phyloP scores from a whole-genome alignment of 352 stramenopile genomes.

The Phytophthora crassamura region DNA sequence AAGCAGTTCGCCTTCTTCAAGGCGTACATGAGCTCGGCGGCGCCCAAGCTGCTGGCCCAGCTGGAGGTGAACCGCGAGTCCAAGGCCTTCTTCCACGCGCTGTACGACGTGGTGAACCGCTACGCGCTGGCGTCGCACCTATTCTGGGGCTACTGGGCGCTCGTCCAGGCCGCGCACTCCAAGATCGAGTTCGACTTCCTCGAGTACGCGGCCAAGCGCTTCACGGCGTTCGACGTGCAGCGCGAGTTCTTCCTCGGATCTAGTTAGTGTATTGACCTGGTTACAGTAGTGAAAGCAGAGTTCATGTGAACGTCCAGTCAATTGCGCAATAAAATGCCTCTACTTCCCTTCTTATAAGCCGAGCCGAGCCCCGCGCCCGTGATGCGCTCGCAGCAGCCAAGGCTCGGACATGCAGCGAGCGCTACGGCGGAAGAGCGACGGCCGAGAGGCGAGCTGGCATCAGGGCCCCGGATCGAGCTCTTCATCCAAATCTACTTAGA shows the following conservation, averaged over 20 bases:
- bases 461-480: background rate
- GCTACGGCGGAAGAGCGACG: background rate
- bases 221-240: conserved; percentile 83
- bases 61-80: conserved; percentile 76
- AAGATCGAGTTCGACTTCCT: conserved; percentile 93
- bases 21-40: conserved; percentile 79
- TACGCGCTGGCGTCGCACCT: conserved; percentile 92
- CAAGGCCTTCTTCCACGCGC: conserved; percentile 84
- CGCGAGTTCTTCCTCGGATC: conserved; percentile 65
- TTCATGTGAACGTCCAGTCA: conserved; percentile 37
- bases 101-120: conserved; percentile 86
- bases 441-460: no score
- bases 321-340: conserved; percentile 37
- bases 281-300: conserved; percentile 34
- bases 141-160: conserved; percentile 95
- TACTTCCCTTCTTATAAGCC: conserved; percentile 28
- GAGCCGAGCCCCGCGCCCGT: background rate
- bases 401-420: background rate
- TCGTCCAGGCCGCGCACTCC: conserved; percentile 91
- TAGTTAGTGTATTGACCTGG: no score
- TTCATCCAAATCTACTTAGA: conserved; percentile 16
- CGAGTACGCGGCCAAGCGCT: conserved; percentile 84
- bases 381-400: background rate
- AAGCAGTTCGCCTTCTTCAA: conserved; percentile 90
- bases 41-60: conserved; percentile 65